Evolutionary conservation across 768 basidiomycete species (phyloP), one percentile per base, ranked within the genome.

Genomic region (Tricholoma furcatifolium): DNA sequence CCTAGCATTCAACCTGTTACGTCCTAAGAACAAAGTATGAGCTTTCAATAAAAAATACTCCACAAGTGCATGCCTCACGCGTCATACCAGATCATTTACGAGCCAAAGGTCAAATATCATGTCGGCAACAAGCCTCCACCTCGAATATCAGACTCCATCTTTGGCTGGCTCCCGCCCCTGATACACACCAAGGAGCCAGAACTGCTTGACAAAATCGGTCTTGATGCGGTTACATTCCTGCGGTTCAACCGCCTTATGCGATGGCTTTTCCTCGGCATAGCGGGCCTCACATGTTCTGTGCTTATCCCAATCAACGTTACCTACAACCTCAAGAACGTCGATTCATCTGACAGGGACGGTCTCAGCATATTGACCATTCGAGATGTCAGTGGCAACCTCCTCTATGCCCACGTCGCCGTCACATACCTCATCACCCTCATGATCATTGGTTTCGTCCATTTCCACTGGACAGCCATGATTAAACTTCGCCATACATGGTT

Each of bases 91-190:
- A 81, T 91, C 56, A 83, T 94, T 53, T 96, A 96, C 64, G 91
- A 93, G 66, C 94, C 93, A 56, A 97, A 95, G 72, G 84, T 91
- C 70, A 95, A 95, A 69, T 95, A 93, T 65, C 90, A 91, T 63
- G 76, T 81, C 54, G 88, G 85, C 38, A 69, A 83, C 68, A 91
- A 91, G 66, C 73, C 78, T 23, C 91, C 90, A 27, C 91, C 91
- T 6, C 81, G 82, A 20, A 90, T 96, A 67, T 85, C 85, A 35
- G 85, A 89, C 67, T 85, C 88, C 1, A 67, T 96, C 42, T 81
- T 93, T 43, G 91, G 92, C 57, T 99, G 96, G 96, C 73, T 98
- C 0, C 85, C 87, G 7, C 94, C 94, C 1, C 81, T 98, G 36
- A 63, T 92, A 32, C 81, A 84, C 56, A 85, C 88, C 21, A 87